Base-by-base conservation (phyloP, 371 early-diverging fungal genomes). In the Lichtheimia ramosa region DNA sequence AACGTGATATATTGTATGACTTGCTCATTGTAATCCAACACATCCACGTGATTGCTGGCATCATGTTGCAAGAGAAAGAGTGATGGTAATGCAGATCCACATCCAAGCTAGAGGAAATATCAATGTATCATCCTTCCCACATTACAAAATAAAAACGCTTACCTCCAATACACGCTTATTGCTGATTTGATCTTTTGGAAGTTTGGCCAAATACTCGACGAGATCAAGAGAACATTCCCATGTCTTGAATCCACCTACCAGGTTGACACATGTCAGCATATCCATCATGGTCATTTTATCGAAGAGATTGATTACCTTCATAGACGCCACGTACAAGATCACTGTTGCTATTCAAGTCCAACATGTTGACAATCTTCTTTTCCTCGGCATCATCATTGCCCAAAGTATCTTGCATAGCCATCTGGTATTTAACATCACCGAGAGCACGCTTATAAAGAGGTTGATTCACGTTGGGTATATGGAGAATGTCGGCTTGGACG, bases 141-240 rank as follows among this genome's bases (percentile, higher is more conserved):
- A n/a, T n/a, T n/a, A n/a, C n/a, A n/a, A n/a, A n/a, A n/a, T n/a
- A n/a, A n/a, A n/a, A 34, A 4, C 8, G 2, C 58, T 71, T 77
- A 84, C 86, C 83, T 89, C 92, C 27, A 89, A 66, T n/a, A 88
- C 70, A 41, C 70, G 77, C 63, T 86, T 87, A 42, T 74, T 72
- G 21, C 63, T 71, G 39, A 85, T 69, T 41, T 70, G 59, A 0
- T 69, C 63, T 15, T 69, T 69, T 15, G 73, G 73, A 6, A 74
- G 59, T 24, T 75, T 64, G 10, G 82, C 76, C 6, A 93, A 69
- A 63, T 82, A 92, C 42, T 82, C 67, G 16, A 92, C 86, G 54
- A 97, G 76, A 73, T 97, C 97, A 43, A 92, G 52, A 3, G 93
- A 84, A 66, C 96, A 95, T 63, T 97, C 97, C 97, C 97, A 96